phyloP scores from a whole-genome alignment of 345 rosid genomes.

The Rhizophora apiculata region DNA sequence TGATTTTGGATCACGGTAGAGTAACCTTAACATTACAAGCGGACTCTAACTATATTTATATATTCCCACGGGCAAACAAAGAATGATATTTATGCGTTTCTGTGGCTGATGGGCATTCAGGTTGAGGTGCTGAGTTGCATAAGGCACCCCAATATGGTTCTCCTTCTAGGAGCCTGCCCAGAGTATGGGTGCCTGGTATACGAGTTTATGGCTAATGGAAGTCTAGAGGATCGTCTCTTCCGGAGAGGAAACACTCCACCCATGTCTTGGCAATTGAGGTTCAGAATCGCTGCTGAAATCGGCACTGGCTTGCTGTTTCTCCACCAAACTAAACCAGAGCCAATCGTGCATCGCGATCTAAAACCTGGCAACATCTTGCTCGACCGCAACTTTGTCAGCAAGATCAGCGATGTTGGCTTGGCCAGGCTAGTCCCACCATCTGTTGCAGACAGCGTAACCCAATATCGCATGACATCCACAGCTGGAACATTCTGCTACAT shows the following conservation, averaged over 20 bases:
- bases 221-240: slow-evolving; percentile 81
- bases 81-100: no score
- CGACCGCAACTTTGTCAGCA: slow-evolving; percentile 82
- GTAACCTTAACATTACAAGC: no score
- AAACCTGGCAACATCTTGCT: slow-evolving; percentile 83
- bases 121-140: slow-evolving; percentile 86
- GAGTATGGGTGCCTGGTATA: slow-evolving; percentile 86
- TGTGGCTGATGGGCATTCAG: slow-evolving; percentile 30
- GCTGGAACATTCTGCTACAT: slow-evolving; percentile 94
- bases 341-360: slow-evolving; percentile 84
- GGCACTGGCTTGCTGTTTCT: slow-evolving; percentile 72
- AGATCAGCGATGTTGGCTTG: slow-evolving; percentile 84
- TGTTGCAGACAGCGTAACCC: slow-evolving; percentile 71
- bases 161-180: slow-evolving; percentile 86
- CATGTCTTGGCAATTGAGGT: slow-evolving; percentile 81
- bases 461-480: slow-evolving; percentile 79
- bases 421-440: slow-evolving; percentile 88
- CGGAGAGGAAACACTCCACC: slow-evolving; percentile 53
- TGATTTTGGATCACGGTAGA: no score
- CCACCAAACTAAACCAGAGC: slow-evolving; percentile 91
- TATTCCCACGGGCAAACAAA: not conserved
- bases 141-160: slow-evolving; percentile 89
- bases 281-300: slow-evolving; percentile 77
- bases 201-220: slow-evolving; percentile 89
- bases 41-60: no score